Percentiles rank a stretch among this genome's conserved stretches.
phyloP scores from a whole-genome alignment of 306 rosid genomes.

The Sesbania bispinosa region DNA sequence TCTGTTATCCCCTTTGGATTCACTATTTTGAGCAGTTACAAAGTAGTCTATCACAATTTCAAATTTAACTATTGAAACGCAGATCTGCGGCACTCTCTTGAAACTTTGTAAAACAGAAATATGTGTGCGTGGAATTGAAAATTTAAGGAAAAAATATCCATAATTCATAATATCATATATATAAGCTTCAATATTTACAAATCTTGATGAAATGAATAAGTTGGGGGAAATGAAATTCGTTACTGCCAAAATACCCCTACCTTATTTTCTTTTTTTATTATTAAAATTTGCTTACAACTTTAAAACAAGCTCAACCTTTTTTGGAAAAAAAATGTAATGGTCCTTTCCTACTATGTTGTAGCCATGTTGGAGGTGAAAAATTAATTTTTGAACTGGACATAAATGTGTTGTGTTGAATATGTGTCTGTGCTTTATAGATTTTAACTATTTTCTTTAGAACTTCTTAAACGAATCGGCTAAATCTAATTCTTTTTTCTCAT shows the following conservation, averaged over 20 bases:
- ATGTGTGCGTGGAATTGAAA: neutral
- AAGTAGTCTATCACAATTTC: conserved; percentile 14
- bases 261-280: neutral
- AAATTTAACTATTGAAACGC: neutral
- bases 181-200: conserved; percentile 1
- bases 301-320: neutral
- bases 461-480: neutral
- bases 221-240: neutral
- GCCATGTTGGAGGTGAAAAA: neutral
- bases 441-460: conserved; percentile 12
- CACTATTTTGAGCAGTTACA: neutral
- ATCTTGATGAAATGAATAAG: neutral
- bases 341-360: neutral
- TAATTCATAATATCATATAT: neutral
- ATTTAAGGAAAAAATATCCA: neutral
- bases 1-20: conserved; percentile 2
- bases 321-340: neutral
- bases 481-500: conserved; percentile 4
- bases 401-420: neutral
- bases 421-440: neutral
- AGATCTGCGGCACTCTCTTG: neutral
- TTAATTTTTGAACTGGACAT: neutral
- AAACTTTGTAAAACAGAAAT: neutral
- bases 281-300: neutral
- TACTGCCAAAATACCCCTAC: neutral